Evolutionary conservation across 208 protist species (phyloP).

Genomic region (Trypanosoma mega): DNA sequence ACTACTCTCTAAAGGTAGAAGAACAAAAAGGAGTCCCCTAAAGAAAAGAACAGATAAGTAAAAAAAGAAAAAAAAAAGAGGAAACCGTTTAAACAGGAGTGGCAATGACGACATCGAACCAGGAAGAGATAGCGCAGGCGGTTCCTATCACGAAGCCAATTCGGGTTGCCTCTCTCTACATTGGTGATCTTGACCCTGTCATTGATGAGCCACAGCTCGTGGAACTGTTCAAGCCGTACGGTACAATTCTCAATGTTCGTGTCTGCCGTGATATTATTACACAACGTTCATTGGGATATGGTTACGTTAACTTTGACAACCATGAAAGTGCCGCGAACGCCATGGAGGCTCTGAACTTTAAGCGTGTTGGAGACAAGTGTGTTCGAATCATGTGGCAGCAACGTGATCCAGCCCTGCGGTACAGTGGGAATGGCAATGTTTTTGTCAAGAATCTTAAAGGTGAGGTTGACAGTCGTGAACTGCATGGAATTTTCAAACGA

Average conservation of each 20-base stretch:
- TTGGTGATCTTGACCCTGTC: constrained; percentile 96
- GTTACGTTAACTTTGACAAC: constrained; percentile 99
- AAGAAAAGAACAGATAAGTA: background rate
- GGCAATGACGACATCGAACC: constrained; percentile 11
- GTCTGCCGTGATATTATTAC: constrained; percentile 98
- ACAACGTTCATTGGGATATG: constrained; percentile 97
- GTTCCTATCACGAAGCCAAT: constrained; percentile 56
- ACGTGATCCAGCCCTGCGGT: constrained; percentile 97
- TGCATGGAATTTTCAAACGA: constrained; percentile 97
- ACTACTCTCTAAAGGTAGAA: too few relatives aligned
- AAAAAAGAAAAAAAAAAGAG: constrained; percentile 6
- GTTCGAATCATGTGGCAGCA: constrained; percentile 99
- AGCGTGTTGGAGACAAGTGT: constrained; percentile 91
- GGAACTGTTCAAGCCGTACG: constrained; percentile 97
- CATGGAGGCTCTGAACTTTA: constrained; percentile 98
- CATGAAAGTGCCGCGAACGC: constrained; percentile 95
- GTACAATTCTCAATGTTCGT: constrained; percentile 97
- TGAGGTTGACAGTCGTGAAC: constrained; percentile 95
- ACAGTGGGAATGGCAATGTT: constrained; percentile 98
- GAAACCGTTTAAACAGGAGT: background rate
- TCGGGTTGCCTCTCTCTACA: constrained; percentile 96
- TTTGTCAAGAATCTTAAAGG: constrained; percentile 99
- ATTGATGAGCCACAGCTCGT: constrained; percentile 94
- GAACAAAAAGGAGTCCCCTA: background rate
- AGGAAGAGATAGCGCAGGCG: constrained; percentile 12